Percentiles rank a stretch among this genome's conserved stretches.
Conservation (phyloP, 148 eudicot genomes). For the Rhododendron ovatum region DNA sequence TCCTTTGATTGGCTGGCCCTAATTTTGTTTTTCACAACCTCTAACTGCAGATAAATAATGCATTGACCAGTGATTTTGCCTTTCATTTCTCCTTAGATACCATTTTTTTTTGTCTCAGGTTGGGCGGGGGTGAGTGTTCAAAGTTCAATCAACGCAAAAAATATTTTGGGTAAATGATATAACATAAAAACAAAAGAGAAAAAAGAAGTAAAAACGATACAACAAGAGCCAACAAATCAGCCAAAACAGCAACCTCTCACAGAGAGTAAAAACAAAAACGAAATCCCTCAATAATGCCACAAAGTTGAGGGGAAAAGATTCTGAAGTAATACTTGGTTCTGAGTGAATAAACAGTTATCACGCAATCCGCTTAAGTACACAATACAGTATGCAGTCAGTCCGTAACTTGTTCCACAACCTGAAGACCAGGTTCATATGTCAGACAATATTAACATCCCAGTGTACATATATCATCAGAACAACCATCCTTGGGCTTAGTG, state of each 20-base stretch:
- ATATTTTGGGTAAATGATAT: not conserved
- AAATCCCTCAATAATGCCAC: not conserved
- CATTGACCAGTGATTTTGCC: not conserved
- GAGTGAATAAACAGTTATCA: not conserved
- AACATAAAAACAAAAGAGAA: not conserved
- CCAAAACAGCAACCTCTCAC: not conserved
- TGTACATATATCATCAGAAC: not conserved
- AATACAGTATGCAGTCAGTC: not conserved
- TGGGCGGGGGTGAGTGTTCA: not conserved
- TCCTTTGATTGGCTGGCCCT: slow-evolving; percentile 67
- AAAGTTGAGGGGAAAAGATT: slow-evolving; percentile 2
- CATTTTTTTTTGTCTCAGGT: not conserved
- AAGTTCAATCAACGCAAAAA: not conserved
- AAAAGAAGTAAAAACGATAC: not conserved
- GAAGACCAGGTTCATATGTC: not conserved
- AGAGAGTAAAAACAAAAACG: not conserved
- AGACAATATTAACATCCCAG: not conserved
- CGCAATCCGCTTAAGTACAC: not conserved
- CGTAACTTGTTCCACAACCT: not conserved
- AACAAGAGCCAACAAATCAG: not conserved
- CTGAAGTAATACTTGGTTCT: not conserved
- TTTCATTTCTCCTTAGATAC: not conserved
- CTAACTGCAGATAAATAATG: slow-evolving; percentile 46
- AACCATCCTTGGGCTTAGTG: not conserved
- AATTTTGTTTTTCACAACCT: slow-evolving; percentile 59